Evolutionary conservation across 495 filamentous ascomycete species (phyloP).

Genomic region (Cercophora sp.): DNA sequence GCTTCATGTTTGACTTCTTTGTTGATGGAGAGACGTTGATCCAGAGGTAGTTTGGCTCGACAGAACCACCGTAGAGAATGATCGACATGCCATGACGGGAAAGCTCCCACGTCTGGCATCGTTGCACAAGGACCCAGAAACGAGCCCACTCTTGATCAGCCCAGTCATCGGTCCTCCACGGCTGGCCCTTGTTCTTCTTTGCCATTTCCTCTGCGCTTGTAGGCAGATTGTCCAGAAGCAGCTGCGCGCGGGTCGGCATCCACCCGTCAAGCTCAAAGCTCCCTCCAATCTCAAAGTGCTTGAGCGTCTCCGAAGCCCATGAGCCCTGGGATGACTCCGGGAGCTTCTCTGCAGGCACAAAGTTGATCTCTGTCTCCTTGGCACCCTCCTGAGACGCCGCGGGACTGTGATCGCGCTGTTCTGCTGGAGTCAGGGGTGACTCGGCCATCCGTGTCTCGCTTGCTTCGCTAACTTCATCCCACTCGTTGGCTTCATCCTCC

Average conservation of each 20-base stretch:
- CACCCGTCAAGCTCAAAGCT: conserved; percentile 30
- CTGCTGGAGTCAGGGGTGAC: background rate
- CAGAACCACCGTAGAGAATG: conserved; percentile 24
- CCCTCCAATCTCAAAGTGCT: conserved; percentile 26
- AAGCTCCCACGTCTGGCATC: conserved; percentile 40
- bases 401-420: background rate
- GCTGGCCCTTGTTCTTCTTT: conserved; percentile 8
- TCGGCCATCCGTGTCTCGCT: background rate
- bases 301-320: conserved; percentile 20
- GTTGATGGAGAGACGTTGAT: conserved; percentile 32
- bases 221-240: conserved; percentile 32
- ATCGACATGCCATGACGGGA: conserved; percentile 26
- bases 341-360: conserved; percentile 13
- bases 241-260: conserved; percentile 28
- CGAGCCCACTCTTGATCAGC: conserved; percentile 34
- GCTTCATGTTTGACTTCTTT: conserved; percentile 16
- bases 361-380: conserved; percentile 5
- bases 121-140: conserved; percentile 32
- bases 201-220: conserved; percentile 32
- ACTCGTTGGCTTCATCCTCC: conserved; percentile 7
- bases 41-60: conserved; percentile 29
- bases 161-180: conserved; percentile 26
- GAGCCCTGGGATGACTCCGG: conserved; percentile 12
- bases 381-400: background rate
- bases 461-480: too few relatives aligned